These are phyloP conservation scores for Acanthamoeba quina DNA, from an alignment of 208 protist species.

Conservation along the genomic window DNA sequence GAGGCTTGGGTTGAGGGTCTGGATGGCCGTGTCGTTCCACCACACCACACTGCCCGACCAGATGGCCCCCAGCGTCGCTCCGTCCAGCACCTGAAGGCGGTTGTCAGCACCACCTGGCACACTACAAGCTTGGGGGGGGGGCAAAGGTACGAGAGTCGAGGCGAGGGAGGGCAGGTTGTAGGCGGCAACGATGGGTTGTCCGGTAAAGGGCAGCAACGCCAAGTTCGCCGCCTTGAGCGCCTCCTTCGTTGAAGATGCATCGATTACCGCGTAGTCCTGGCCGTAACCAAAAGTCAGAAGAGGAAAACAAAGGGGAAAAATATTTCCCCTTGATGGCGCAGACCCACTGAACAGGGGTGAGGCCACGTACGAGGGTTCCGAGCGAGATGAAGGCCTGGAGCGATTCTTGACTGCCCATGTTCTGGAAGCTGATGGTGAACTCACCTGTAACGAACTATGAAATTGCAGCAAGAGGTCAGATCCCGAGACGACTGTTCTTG, in stretches of 20 bases:
- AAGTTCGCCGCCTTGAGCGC: not conserved
- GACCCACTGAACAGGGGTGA: not conserved
- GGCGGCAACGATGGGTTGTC: not conserved
- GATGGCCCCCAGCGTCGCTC: not conserved
- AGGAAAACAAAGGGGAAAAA: not conserved
- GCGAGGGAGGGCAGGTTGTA: not conserved
- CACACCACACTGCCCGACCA: not conserved
- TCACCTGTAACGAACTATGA: not conserved
- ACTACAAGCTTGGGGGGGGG: not conserved
- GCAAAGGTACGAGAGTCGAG: not conserved
- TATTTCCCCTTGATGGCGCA: not conserved
- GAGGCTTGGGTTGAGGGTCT: not conserved
- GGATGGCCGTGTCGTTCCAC: slow-evolving; percentile 37
- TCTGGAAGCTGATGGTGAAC: slow-evolving; percentile 26
- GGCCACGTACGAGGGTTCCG: not conserved
- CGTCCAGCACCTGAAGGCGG: not conserved
- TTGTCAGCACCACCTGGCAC: not conserved
- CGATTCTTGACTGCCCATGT: not conserved
- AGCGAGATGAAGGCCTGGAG: not conserved
- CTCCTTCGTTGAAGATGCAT: not conserved
- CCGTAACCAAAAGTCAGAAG: accelerated
- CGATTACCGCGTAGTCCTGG: not conserved
- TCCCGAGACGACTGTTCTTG: too few species aligned
- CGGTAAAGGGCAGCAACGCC: not conserved
- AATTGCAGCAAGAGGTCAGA: too few species aligned